Evolutionary conservation across 2,329 filamentous ascomycete genomes (phyloP).

Genomic region (Colletotrichum navitas): DNA sequence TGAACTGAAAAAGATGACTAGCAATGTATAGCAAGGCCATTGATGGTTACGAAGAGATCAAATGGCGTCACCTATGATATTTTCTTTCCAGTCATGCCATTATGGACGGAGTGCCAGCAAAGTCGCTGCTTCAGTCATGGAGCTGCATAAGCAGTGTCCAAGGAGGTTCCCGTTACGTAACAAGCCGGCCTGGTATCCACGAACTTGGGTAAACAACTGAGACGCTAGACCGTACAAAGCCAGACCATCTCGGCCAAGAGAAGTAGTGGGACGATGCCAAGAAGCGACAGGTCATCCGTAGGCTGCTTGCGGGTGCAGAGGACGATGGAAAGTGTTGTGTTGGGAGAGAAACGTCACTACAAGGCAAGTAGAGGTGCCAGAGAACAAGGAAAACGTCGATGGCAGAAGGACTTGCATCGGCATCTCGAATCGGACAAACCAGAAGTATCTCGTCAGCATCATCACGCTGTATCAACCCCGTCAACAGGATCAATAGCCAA

Average conservation of each 20-base stretch:
- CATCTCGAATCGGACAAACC: conserved; percentile 23
- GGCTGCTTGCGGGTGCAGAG: background rate
- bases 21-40: background rate
- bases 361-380: background rate
- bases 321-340: background rate
- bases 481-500: background rate
- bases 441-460: background rate
- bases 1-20: conserved; percentile 1
- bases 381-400: background rate
- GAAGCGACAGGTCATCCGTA: conserved; percentile 6
- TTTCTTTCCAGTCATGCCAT: background rate
- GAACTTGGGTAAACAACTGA: background rate
- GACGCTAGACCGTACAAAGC: background rate
- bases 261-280: conserved; percentile 1
- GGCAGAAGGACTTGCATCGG: background rate
- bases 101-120: background rate
- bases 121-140: background rate
- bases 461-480: conserved; percentile 15
- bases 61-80: background rate
- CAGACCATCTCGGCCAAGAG: background rate
- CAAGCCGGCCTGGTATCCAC: background rate
- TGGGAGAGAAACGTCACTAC: conserved; percentile 28
- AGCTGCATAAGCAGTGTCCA: background rate
- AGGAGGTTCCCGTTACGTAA: background rate
- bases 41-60: background rate